phyloP scores from a whole-genome alignment of 495 filamentous ascomycete genomes.

The Penicillium nucicola region DNA sequence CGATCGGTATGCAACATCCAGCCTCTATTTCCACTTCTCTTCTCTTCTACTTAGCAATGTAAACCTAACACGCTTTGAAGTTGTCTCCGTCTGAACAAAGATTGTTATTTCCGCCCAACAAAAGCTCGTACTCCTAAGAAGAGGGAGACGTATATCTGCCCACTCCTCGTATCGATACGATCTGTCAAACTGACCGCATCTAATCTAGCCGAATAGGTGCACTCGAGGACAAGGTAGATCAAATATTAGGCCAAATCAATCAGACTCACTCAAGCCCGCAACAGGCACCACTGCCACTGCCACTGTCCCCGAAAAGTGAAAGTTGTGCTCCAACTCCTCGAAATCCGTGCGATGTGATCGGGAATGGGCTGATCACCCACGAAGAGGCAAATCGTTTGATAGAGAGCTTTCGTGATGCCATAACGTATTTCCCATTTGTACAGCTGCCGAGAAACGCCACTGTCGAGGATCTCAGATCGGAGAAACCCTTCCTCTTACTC shows the following conservation, averaged over 20 bases:
- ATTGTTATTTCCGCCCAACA: slow-evolving; percentile 18
- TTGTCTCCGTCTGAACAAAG: slow-evolving; percentile 17
- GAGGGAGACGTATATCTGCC: slow-evolving; percentile 9
- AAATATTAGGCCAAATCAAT: too few species aligned
- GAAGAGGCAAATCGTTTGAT: slow-evolving; percentile 10
- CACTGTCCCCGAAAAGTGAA: neutral
- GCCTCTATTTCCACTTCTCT: neutral
- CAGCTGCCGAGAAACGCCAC: slow-evolving; percentile 6
- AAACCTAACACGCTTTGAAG: neutral
- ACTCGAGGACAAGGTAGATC: too few species aligned
- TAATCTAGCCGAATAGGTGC: too few species aligned
- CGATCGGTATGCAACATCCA: slow-evolving; percentile 11
- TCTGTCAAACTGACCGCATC: too few species aligned
- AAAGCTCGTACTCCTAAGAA: slow-evolving; percentile 11
- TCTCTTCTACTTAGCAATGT: neutral
- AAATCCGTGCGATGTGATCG: slow-evolving; percentile 12
- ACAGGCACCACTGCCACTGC: neutral
- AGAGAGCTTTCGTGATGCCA: slow-evolving; percentile 8
- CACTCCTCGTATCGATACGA: too few species aligned
- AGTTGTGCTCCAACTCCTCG: neutral
- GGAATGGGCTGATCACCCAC: slow-evolving; percentile 10
- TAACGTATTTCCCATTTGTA: slow-evolving; percentile 11
- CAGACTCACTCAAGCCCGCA: too few species aligned
- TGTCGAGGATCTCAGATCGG: slow-evolving; percentile 11
- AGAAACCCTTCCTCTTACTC: slow-evolving; percentile 14